A percentile compares a stretch with the other conserved stretches of the same genome.
phyloP scores from a whole-genome alignment of 1,139 yeast genomes.

The Blastobotrys buckinghamii region DNA sequence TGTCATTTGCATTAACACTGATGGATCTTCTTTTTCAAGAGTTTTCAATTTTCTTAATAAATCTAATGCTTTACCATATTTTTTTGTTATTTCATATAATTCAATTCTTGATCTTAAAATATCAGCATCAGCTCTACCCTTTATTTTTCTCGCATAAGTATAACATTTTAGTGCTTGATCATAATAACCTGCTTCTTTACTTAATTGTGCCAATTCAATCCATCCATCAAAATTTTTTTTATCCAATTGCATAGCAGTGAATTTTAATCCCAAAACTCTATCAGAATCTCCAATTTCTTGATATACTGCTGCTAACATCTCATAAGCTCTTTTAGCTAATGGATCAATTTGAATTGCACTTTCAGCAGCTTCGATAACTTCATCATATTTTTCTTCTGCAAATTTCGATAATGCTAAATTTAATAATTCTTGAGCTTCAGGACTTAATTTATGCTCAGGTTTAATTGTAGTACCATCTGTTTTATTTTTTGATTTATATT shows the following conservation, averaged over 20 bases:
- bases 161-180: constrained; percentile 84
- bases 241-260: constrained; percentile 76
- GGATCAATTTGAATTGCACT: constrained; percentile 78
- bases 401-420: neutral
- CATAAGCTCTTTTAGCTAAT: constrained; percentile 75
- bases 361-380: constrained; percentile 59
- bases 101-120: constrained; percentile 24
- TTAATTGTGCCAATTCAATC: constrained; percentile 75
- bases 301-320: constrained; percentile 79
- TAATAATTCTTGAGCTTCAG: constrained; percentile 18
- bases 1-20: constrained; percentile 67
- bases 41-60: constrained; percentile 61
- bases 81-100: constrained; percentile 58
- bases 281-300: constrained; percentile 59
- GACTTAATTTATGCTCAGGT: constrained; percentile 13
- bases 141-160: constrained; percentile 23
- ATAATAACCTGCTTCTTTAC: constrained; percentile 62
- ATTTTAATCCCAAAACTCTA: constrained; percentile 76
- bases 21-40: constrained; percentile 55
- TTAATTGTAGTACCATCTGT: constrained; percentile 4
- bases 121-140: constrained; percentile 8
- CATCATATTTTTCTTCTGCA: constrained; percentile 44
- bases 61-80: constrained; percentile 66
- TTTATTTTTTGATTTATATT: neutral
- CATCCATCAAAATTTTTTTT: constrained; percentile 76